A percentile compares a stretch with the other conserved stretches of the same genome.
Conservation (phyloP, 495 filamentous ascomycete species). For the Penicillium salamii region DNA sequence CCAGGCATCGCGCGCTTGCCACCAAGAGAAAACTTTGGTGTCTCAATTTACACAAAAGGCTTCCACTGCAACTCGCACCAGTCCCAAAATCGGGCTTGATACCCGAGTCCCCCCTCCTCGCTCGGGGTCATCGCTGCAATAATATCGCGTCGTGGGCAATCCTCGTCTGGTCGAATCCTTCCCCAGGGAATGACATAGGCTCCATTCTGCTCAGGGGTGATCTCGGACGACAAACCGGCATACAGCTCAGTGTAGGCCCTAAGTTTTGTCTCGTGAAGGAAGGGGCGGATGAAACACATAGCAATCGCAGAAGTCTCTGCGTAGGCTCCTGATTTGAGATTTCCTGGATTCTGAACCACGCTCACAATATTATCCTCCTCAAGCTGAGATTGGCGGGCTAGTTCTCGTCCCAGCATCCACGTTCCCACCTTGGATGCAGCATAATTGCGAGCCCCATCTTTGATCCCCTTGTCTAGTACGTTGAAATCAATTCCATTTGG, state of each 20-base stretch:
- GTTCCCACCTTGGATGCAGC: conserved; percentile 39
- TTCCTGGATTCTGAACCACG: conserved; percentile 41
- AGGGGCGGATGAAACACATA: conserved; percentile 12
- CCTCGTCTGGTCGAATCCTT: conserved; percentile 20
- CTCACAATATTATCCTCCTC: conserved; percentile 30
- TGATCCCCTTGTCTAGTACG: conserved; percentile 16
- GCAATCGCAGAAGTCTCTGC: conserved; percentile 14
- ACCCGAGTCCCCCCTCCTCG: conserved; percentile 32
- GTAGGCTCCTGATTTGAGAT: conserved; percentile 31
- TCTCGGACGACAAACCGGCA: conserved; percentile 37
- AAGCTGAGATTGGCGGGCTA: conserved; percentile 25
- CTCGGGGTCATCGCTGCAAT: conserved; percentile 21
- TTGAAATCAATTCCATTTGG: conserved; percentile 20
- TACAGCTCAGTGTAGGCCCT: conserved; percentile 44
- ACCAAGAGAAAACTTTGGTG: no score
- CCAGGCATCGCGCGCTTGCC: no score
- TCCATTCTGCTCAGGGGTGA: conserved; percentile 30
- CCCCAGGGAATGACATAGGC: conserved; percentile 42
- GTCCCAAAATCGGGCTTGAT: conserved; percentile 30
- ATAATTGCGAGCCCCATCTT: conserved; percentile 25
- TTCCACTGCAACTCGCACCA: conserved; percentile 33
- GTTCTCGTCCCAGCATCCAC: conserved; percentile 32
- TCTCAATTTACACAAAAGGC: no score
- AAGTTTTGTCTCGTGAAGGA: conserved; percentile 26
- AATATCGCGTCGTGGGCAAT: conserved; percentile 23